Conservation (phyloP, 495 filamentous ascomycete genomes). For the Penicillium robsamsonii region DNA sequence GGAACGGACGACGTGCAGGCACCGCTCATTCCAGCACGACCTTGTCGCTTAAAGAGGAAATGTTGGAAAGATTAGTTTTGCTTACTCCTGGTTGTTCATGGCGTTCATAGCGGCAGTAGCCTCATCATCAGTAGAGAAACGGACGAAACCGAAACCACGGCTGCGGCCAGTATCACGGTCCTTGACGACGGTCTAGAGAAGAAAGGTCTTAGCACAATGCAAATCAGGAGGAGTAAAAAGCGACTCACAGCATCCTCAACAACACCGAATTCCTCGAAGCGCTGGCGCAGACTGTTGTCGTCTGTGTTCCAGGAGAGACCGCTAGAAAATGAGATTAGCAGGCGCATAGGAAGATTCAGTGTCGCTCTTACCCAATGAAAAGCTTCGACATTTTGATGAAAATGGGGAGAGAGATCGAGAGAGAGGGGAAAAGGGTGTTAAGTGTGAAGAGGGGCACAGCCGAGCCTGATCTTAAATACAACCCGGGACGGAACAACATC, state of each 20-base stretch:
- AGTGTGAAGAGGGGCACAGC: slow-evolving; percentile 13
- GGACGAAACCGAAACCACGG: slow-evolving; percentile 96
- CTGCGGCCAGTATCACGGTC: slow-evolving; percentile 94
- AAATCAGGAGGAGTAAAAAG: background rate
- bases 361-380: slow-evolving; percentile 11
- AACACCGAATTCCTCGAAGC: slow-evolving; percentile 10
- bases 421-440: background rate
- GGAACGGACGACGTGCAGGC: background rate
- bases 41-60: background rate
- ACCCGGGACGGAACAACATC: slow-evolving; percentile 14
- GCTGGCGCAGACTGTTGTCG: slow-evolving; percentile 10
- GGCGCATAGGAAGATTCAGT: background rate
- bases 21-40: background rate
- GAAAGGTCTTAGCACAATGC: background rate
- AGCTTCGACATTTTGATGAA: slow-evolving; percentile 15
- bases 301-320: slow-evolving; percentile 13
- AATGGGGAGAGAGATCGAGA: background rate
- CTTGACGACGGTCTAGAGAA: slow-evolving; percentile 85
- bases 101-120: slow-evolving; percentile 73
- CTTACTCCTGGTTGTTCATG: slow-evolving; percentile 96
- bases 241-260: slow-evolving; percentile 13
- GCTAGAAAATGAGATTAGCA: background rate
- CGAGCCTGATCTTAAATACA: slow-evolving; percentile 14
- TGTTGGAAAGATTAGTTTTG: background rate
- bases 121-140: slow-evolving; percentile 74